phyloP scores from a whole-genome alignment of 2,329 filamentous ascomycete genomes.

The Fusarium sororula region DNA sequence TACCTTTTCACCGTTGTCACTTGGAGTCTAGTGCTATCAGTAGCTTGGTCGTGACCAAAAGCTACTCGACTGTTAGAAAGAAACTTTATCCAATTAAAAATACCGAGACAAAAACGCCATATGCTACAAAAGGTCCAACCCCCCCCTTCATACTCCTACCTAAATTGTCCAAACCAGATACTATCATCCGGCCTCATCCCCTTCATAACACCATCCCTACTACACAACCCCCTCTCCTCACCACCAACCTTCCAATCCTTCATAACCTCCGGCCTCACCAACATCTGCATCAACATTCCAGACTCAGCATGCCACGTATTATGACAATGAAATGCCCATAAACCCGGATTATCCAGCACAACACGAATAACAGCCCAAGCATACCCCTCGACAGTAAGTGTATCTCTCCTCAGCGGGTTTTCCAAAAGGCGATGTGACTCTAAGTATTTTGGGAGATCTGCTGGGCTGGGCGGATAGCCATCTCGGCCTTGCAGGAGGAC shows the following conservation, averaged over 20 bases:
- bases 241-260: conserved; percentile 38
- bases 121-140: background rate
- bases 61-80: background rate
- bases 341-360: conserved; percentile 64
- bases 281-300: conserved; percentile 68
- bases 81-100: fast-evolving
- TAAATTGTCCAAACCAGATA: conserved; percentile 49
- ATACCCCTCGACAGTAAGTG: conserved; percentile 62
- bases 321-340: conserved; percentile 69
- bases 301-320: conserved; percentile 67
- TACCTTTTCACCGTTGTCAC: fast-evolving
- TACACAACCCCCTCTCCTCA: conserved; percentile 43
- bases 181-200: conserved; percentile 49
- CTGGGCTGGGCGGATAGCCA: conserved; percentile 48
- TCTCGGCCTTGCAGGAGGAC: conserved; percentile 47
- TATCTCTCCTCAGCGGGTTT: conserved; percentile 52
- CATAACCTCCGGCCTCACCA: conserved; percentile 46
- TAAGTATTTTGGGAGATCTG: conserved; percentile 40
- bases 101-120: background rate
- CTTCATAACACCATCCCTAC: conserved; percentile 40
- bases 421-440: conserved; percentile 33
- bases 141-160: background rate
- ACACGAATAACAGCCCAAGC: conserved; percentile 65
- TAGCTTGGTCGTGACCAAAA: fast-evolving
- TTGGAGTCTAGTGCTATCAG: fast-evolving